Conservation (phyloP, 345 rosid species). For the Passiflora organensis region DNA sequence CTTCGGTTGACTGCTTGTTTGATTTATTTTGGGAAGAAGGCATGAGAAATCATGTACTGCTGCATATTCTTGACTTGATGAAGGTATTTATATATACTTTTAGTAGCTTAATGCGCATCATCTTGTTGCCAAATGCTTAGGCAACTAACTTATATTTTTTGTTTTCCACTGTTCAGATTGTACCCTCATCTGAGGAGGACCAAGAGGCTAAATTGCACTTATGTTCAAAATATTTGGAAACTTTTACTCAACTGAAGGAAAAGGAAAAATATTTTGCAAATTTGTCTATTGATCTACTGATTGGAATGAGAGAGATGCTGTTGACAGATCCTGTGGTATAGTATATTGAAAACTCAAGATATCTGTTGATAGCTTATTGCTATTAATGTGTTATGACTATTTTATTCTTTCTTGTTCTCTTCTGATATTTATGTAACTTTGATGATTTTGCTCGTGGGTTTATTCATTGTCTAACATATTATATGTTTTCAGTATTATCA, state of each 20-base stretch:
- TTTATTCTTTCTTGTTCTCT: not conserved
- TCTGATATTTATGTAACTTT: not conserved
- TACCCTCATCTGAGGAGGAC: constrained; percentile 54
- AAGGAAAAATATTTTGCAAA: constrained; percentile 52
- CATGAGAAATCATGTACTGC: constrained; percentile 54
- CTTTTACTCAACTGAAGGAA: constrained; percentile 84
- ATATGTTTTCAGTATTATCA: constrained; percentile 71
- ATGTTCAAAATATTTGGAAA: constrained; percentile 84
- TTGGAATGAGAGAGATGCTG: constrained; percentile 80
- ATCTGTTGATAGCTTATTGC: not conserved
- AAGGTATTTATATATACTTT: constrained; percentile 45
- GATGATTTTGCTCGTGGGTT: constrained; percentile 7
- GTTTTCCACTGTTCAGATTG: constrained; percentile 38
- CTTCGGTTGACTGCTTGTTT: constrained; percentile 73
- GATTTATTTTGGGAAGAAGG: constrained; percentile 86
- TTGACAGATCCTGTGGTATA: constrained; percentile 54
- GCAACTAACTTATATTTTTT: constrained; percentile 6
- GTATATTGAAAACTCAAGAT: constrained; percentile 5
- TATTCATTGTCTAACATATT: constrained; percentile 19
- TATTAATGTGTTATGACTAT: not conserved
- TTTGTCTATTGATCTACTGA: constrained; percentile 67
- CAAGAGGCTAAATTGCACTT: constrained; percentile 59
- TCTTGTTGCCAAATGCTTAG: constrained; percentile 3
- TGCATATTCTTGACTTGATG: constrained; percentile 68
- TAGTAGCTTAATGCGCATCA: constrained; percentile 3